A percentile compares a stretch with the other conserved stretches of the same genome.
Conservation (phyloP, 352 stramenopile species). For the Globisporangium irregulare region DNA sequence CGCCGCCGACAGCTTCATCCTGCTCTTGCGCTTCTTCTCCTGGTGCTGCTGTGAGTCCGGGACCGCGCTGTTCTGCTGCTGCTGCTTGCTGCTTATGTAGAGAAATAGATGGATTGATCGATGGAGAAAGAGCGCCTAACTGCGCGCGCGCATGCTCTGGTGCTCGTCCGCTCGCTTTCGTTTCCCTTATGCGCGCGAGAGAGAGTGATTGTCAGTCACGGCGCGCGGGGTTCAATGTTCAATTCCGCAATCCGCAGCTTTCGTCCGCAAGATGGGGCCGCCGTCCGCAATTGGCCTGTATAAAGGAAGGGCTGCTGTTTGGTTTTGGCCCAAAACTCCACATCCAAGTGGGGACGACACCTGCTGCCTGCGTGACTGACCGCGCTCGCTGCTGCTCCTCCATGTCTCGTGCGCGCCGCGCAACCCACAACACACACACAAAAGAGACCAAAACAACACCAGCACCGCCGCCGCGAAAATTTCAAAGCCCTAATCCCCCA, state of each 20-base stretch:
- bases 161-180: background rate
- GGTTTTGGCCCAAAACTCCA: background rate
- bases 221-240: background rate
- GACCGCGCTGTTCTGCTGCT: background rate
- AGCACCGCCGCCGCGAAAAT: slow-evolving; percentile 43
- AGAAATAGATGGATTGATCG: background rate
- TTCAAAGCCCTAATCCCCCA: slow-evolving; percentile 49
- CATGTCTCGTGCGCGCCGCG: slow-evolving; percentile 1
- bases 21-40: background rate
- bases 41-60: background rate
- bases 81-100: background rate
- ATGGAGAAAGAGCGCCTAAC: background rate
- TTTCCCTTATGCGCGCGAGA: background rate
- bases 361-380: background rate
- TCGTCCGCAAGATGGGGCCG: slow-evolving; percentile 1
- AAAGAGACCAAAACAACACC: slow-evolving; percentile 7
- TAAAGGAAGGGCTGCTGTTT: background rate
- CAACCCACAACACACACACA: background rate
- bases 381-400: background rate
- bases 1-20: slow-evolving; percentile 6
- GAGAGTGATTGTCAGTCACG: background rate
- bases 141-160: slow-evolving; percentile 12
- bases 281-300: background rate
- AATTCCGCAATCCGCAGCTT: background rate
- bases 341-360: background rate